Conservation (phyloP, 306 rosid genomes). For the Cucumis hystrix region DNA sequence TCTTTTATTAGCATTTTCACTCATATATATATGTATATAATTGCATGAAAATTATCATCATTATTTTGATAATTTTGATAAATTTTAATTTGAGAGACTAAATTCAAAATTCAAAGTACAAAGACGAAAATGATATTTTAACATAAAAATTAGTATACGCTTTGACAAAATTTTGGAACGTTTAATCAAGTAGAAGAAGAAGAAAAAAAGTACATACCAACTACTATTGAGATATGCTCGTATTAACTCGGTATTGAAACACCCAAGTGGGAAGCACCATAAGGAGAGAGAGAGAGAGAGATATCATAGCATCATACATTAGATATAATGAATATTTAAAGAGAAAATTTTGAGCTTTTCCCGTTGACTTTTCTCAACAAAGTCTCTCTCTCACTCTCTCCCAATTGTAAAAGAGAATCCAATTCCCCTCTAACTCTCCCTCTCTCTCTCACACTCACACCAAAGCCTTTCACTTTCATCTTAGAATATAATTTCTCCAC, state of each 20-base stretch:
- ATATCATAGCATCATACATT: not conserved
- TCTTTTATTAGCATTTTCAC: no score
- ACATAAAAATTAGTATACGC: no score
- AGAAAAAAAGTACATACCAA: no score
- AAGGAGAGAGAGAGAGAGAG: not conserved
- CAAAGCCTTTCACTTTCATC: not conserved
- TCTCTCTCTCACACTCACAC: not conserved
- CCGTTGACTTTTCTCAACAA: not conserved
- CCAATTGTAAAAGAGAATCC: not conserved
- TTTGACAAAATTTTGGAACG: no score
- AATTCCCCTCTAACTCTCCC: not conserved
- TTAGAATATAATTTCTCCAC: not conserved
- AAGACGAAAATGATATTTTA: no score
- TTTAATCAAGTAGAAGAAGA: no score
- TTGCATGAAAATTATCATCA: no score
- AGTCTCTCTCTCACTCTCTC: not conserved
- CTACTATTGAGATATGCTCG: no score
- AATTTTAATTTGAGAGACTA: no score
- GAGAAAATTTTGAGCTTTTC: not conserved
- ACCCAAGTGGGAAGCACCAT: conserved; percentile 2
- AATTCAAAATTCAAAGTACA: no score
- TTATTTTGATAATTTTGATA: no score
- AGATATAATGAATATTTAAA: not conserved
- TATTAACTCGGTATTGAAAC: not conserved
- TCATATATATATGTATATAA: no score